Conservation (phyloP, 805 yeast species). For the Zygosaccharomyces pseudorouxii region DNA sequence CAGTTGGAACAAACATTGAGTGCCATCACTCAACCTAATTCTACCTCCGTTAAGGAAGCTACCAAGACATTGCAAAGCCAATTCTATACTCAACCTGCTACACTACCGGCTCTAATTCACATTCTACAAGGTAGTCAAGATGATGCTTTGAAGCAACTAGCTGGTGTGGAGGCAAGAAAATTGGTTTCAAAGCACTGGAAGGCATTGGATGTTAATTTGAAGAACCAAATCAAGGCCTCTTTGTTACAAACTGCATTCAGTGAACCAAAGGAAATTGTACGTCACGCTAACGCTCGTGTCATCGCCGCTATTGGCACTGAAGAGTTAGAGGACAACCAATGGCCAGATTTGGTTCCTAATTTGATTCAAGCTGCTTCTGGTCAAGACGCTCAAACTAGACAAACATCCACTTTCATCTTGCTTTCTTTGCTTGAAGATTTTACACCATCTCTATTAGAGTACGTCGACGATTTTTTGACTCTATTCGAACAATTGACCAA, state of each 20-base stretch:
- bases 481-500: slow-evolving; percentile 68
- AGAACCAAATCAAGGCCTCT: slow-evolving; percentile 60
- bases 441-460: slow-evolving; percentile 52
- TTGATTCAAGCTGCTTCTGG: slow-evolving; percentile 65
- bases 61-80: slow-evolving; percentile 68
- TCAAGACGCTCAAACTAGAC: slow-evolving; percentile 54
- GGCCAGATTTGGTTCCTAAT: slow-evolving; percentile 74
- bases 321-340: slow-evolving; percentile 63
- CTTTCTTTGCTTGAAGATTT: slow-evolving; percentile 71
- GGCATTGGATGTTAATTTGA: slow-evolving; percentile 40
- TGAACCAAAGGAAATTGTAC: slow-evolving; percentile 58
- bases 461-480: slow-evolving; percentile 61
- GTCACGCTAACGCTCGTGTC: slow-evolving; percentile 88
- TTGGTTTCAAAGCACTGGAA: slow-evolving; percentile 70
- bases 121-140: slow-evolving; percentile 66
- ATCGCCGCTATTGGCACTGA: slow-evolving; percentile 77
- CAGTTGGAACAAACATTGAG: slow-evolving; percentile 74
- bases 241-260: slow-evolving; percentile 64
- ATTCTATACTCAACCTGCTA: slow-evolving; percentile 62
- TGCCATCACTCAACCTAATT: slow-evolving; percentile 77
- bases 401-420: slow-evolving; percentile 77
- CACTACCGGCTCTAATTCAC: slow-evolving; percentile 79
- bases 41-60: slow-evolving; percentile 77
- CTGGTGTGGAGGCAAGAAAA: slow-evolving; percentile 96
- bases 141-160: slow-evolving; percentile 76